These are phyloP conservation scores for Mycena sp. DNA, from an alignment of 1,284 basidiomycete species.

Conservation along the genomic window DNA sequence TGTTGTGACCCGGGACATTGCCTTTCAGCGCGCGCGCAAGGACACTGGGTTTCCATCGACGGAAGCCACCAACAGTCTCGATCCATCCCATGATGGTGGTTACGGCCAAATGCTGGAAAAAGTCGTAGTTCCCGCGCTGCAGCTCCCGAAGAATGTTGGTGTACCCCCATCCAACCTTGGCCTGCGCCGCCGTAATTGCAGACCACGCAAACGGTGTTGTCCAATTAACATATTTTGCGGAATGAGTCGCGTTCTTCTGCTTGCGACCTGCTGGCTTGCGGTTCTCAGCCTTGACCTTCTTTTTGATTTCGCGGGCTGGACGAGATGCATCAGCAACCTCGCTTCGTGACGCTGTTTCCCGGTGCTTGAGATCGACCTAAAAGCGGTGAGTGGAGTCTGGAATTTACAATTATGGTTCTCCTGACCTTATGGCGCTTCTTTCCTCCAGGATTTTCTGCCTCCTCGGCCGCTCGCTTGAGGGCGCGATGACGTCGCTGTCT, in stretches of 20 bases:
- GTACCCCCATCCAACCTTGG: neutral
- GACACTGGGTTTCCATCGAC: conserved; percentile 1
- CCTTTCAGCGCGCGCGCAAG: neutral
- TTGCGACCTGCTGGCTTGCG: neutral
- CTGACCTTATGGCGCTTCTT: conserved; percentile 6
- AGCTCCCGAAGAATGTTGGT: neutral
- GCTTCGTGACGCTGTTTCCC: neutral
- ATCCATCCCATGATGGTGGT: conserved; percentile 1
- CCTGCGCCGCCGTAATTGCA: neutral
- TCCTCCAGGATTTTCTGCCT: neutral
- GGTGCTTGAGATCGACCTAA: conserved; percentile 2
- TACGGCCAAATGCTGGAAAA: conserved; percentile 1
- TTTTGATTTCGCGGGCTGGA: neutral
- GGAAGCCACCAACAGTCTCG: neutral
- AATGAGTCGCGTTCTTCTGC: neutral
- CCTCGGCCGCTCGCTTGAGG: neutral
- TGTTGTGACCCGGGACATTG: conserved; percentile 3
- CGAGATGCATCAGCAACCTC: conserved; percentile 1
- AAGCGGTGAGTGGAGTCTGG: neutral
- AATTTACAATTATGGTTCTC: neutral
- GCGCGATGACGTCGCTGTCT: neutral
- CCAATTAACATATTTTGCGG: neutral
- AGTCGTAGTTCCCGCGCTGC: neutral
- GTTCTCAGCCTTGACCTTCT: neutral
- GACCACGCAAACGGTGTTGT: conserved; percentile 4